phyloP scores from a whole-genome alignment of 1,284 basidiomycete genomes.

The Boletus smithii region DNA sequence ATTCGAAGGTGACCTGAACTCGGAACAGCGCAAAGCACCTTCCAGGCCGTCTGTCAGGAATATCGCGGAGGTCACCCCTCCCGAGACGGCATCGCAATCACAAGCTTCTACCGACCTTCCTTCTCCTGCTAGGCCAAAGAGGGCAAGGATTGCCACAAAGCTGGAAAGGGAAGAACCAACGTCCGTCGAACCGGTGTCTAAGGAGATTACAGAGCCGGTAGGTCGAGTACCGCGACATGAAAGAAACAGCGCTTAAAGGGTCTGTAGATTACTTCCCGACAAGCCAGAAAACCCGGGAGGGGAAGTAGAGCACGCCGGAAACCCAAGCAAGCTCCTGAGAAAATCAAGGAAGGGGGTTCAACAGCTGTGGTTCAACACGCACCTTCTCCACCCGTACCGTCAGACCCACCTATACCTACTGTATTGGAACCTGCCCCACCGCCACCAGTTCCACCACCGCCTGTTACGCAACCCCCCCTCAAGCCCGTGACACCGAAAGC shows the following conservation, averaged over 20 bases:
- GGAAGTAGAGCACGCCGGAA: conserved; percentile 26
- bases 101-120: conserved; percentile 20
- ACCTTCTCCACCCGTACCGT: conserved; percentile 13
- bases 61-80: conserved; percentile 15
- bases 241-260: conserved; percentile 7
- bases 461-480: conserved; percentile 10
- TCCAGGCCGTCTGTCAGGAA: conserved; percentile 20
- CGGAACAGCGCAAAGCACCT: conserved; percentile 30
- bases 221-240: conserved; percentile 7
- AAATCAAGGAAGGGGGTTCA: conserved; percentile 15
- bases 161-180: conserved; percentile 28
- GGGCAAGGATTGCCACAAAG: conserved; percentile 25
- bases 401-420: conserved; percentile 18
- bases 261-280: conserved; percentile 15
- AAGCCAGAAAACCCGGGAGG: conserved; percentile 15
- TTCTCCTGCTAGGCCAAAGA: conserved; percentile 32
- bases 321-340: conserved; percentile 16
- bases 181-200: conserved; percentile 8
- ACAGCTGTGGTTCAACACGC: conserved; percentile 5
- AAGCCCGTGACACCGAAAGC: conserved; percentile 35
- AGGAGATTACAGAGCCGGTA: conserved; percentile 14
- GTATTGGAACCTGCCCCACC: conserved; percentile 14
- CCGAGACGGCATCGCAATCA: conserved; percentile 11
- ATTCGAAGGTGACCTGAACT: conserved; percentile 4
- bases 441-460: conserved; percentile 7